These are phyloP conservation scores for Nevesoporus exiguus DNA, from an alignment of 768 basidiomycete genomes.

Conservation along the genomic window DNA sequence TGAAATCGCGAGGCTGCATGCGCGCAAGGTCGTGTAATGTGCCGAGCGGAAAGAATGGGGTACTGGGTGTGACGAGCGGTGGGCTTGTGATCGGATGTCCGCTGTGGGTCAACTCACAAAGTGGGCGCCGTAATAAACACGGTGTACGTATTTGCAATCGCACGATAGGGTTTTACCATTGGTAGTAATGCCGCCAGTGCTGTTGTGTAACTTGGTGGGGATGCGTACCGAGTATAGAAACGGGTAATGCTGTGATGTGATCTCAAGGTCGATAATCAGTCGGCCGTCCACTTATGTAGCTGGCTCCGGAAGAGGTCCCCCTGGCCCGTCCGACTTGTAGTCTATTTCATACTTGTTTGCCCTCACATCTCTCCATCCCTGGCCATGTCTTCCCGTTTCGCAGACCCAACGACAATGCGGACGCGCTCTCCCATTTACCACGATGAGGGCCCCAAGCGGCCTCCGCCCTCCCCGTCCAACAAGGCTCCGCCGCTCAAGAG, in stretches of 20 bases:
- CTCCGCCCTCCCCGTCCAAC: slow-evolving; percentile 33
- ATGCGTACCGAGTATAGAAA: slow-evolving; percentile 18
- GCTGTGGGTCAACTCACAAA: slow-evolving; percentile 26
- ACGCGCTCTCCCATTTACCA: slow-evolving; percentile 29
- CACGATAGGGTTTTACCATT: slow-evolving; percentile 22
- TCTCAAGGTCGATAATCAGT: slow-evolving; percentile 32
- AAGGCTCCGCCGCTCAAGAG: slow-evolving; percentile 32
- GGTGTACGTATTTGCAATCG: slow-evolving; percentile 26
- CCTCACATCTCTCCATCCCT: slow-evolving; percentile 8
- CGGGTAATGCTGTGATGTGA: slow-evolving; percentile 25
- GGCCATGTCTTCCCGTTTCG: slow-evolving; percentile 29
- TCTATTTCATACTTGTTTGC: slow-evolving; percentile 24
- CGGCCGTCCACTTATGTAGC: slow-evolving; percentile 31
- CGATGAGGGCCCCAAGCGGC: slow-evolving; percentile 29
- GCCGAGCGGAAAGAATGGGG: slow-evolving; percentile 21
- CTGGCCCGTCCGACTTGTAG: slow-evolving; percentile 24
- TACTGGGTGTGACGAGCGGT: slow-evolving; percentile 7
- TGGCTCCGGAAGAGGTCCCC: slow-evolving; percentile 22
- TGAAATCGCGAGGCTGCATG: slow-evolving; percentile 43
- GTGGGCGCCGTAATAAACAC: slow-evolving; percentile 9
- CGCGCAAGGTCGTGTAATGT: slow-evolving; percentile 40
- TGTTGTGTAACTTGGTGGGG: slow-evolving; percentile 2
- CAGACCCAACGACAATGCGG: slow-evolving; percentile 27
- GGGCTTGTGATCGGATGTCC: slow-evolving; percentile 22
- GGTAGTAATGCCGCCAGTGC: slow-evolving; percentile 9